These are phyloP conservation scores for Cyclanthera cordifolia DNA, from an alignment of 306 rosid species.

Conservation along the genomic window DNA sequence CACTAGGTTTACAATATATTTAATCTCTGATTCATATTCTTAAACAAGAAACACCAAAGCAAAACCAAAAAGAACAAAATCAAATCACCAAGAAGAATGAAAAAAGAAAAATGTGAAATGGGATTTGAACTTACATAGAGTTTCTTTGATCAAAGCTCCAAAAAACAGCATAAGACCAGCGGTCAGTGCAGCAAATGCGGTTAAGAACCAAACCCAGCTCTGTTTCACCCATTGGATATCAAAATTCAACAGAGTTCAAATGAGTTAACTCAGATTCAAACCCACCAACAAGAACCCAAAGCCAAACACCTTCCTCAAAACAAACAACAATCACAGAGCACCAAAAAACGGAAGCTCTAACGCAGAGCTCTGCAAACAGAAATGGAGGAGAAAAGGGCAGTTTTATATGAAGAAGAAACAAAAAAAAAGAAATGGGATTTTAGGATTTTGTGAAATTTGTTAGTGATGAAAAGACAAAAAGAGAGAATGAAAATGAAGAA, in stretches of 20 bases:
- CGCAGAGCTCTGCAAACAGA: neutral
- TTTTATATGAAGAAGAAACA: neutral
- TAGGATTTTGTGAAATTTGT: neutral
- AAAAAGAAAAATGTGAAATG: neutral
- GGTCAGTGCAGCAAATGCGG: slow-evolving; percentile 41
- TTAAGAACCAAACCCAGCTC: slow-evolving; percentile 34
- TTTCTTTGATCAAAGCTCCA: slow-evolving; percentile 55
- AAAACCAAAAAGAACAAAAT: neutral
- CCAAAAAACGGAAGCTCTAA: neutral
- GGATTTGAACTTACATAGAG: slow-evolving; percentile 40
- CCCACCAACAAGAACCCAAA: slow-evolving; percentile 15
- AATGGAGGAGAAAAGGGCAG: neutral
- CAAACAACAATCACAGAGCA: neutral
- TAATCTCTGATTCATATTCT: neutral
- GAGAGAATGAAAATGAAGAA: slow-evolving; percentile 8
- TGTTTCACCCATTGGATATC: slow-evolving; percentile 32
- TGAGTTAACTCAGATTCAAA: neutral
- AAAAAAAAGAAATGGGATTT: neutral
- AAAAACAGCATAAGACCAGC: slow-evolving; percentile 72
- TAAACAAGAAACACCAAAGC: neutral
- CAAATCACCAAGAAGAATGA: neutral
- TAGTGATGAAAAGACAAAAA: slow-evolving; percentile 11
- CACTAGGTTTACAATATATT: too few relatives aligned
- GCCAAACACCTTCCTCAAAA: neutral
- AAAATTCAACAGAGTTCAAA: neutral